Percentiles rank a stretch among this genome's conserved stretches.
phyloP scores from a whole-genome alignment of 352 stramenopile genomes.

The Pythium rishiriense region DNA sequence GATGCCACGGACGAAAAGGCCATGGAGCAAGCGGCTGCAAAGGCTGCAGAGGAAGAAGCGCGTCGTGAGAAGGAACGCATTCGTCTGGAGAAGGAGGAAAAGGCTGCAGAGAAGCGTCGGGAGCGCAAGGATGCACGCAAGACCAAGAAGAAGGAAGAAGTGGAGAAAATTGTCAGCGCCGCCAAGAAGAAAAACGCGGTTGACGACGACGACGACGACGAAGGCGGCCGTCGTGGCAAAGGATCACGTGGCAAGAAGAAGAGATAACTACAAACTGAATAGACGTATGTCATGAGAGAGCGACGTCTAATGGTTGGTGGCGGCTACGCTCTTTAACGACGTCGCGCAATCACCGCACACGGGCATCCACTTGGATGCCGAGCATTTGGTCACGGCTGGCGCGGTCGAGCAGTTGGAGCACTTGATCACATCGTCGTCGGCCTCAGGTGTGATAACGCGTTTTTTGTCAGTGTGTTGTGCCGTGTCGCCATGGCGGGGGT shows the following conservation, averaged over 20 bases:
- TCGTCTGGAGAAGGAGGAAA: conserved; percentile 72
- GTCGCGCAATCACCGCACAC: conserved; percentile 63
- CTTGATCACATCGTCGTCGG: conserved; percentile 46
- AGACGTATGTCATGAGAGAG: conserved; percentile 8
- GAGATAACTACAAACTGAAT: conserved; percentile 21
- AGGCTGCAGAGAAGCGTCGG: conserved; percentile 72
- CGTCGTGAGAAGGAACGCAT: conserved; percentile 45
- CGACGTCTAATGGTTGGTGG: conserved; percentile 22
- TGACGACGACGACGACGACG: conserved; percentile 33
- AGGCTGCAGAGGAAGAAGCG: conserved; percentile 29
- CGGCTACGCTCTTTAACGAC: conserved; percentile 35
- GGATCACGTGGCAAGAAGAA: conserved; percentile 29
- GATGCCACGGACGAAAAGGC: conserved; percentile 1
- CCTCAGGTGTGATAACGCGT: conserved; percentile 25
- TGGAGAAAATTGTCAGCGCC: conserved; percentile 59
- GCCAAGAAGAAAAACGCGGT: conserved; percentile 46
- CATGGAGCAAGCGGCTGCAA: neutral
- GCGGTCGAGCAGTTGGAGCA: conserved; percentile 61
- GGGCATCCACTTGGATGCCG: conserved; percentile 86
- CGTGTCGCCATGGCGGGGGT: conserved; percentile 29
- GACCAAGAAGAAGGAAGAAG: conserved; percentile 76
- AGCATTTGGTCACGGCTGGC: conserved; percentile 71
- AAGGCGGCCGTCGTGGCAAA: conserved; percentile 42
- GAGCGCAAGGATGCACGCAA: conserved; percentile 86
- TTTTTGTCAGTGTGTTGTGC: conserved; percentile 1